These are phyloP conservation scores for Peribolospora baueri DNA, from an alignment of 768 basidiomycete genomes.

Conservation along the genomic window DNA sequence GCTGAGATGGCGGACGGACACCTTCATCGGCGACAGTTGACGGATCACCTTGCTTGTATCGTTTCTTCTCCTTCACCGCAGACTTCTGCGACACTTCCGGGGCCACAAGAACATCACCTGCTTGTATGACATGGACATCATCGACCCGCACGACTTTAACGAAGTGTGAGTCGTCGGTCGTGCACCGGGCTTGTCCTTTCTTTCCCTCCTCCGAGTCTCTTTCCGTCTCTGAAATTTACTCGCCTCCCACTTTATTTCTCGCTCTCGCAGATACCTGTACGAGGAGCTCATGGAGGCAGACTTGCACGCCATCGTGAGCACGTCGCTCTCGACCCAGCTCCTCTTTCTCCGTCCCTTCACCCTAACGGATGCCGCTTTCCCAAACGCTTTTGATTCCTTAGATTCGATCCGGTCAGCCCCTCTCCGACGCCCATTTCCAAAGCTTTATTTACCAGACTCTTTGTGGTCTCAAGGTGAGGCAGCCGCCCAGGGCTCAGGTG, in stretches of 20 bases:
- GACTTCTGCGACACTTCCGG: slow-evolving; percentile 86
- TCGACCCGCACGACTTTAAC: slow-evolving; percentile 75
- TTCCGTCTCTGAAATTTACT: not conserved
- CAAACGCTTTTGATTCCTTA: slow-evolving; percentile 5
- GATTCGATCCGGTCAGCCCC: slow-evolving; percentile 25
- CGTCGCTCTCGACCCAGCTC: too few species aligned
- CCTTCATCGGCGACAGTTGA: slow-evolving; percentile 4
- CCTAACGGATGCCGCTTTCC: not conserved
- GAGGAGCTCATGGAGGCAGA: slow-evolving; percentile 99
- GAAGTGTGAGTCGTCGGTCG: slow-evolving; percentile 77
- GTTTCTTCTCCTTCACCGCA: slow-evolving; percentile 15
- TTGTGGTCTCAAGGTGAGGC: slow-evolving; percentile 74
- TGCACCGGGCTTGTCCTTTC: slow-evolving; percentile 14
- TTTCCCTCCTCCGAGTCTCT: not conserved
- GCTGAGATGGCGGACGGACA: not conserved
- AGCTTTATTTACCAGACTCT: slow-evolving; percentile 96
- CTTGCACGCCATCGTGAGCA: slow-evolving; percentile 72
- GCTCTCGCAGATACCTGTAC: slow-evolving; percentile 25
- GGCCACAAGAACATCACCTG: slow-evolving; percentile 99
- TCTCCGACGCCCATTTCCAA: slow-evolving; percentile 27
- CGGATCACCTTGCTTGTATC: not conserved
- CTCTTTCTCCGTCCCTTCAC: not conserved
- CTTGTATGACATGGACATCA: slow-evolving; percentile 81
- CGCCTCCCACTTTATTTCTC: too few species aligned
- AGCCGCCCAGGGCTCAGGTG: not conserved